Percentiles rank a stretch among this genome's conserved stretches.
Conservation (phyloP, 2,329 filamentous ascomycete genomes). For the Peltaster fructicola region DNA sequence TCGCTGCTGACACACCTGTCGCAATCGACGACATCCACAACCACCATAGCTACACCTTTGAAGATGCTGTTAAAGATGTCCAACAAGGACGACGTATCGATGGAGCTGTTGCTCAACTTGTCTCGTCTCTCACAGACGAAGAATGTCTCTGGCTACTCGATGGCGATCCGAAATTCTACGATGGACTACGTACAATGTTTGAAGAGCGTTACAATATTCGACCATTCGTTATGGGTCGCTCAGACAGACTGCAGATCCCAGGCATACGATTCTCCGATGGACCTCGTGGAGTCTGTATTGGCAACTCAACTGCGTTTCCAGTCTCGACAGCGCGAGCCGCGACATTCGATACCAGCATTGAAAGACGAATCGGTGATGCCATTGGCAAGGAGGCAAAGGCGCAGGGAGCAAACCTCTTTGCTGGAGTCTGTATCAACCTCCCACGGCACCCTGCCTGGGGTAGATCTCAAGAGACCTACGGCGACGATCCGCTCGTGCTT, state of each 20-base stretch:
- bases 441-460: constrained; percentile 13
- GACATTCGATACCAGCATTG: constrained; percentile 13
- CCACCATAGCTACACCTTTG: constrained; percentile 1
- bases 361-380: constrained; percentile 11
- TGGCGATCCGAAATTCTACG: constrained; percentile 5
- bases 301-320: constrained; percentile 6
- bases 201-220: constrained; percentile 5
- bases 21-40: no score
- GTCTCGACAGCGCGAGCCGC: constrained; percentile 12
- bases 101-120: background rate
- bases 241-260: constrained; percentile 4
- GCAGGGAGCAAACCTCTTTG: constrained; percentile 14
- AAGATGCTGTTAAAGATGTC: constrained; percentile 2
- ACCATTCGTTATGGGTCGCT: constrained; percentile 4
- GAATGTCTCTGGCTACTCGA: constrained; percentile 4
- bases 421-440: constrained; percentile 14
- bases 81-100: background rate
- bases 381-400: constrained; percentile 14
- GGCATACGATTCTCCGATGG: constrained; percentile 12
- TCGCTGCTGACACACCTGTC: no score
- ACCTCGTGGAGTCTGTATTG: constrained; percentile 10
- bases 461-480: constrained; percentile 11
- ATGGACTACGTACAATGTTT: constrained; percentile 5
- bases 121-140: constrained; percentile 1
- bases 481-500: constrained; percentile 11